Conservation (phyloP, 257 asterid genomes). For the Capsicum pubescens region DNA sequence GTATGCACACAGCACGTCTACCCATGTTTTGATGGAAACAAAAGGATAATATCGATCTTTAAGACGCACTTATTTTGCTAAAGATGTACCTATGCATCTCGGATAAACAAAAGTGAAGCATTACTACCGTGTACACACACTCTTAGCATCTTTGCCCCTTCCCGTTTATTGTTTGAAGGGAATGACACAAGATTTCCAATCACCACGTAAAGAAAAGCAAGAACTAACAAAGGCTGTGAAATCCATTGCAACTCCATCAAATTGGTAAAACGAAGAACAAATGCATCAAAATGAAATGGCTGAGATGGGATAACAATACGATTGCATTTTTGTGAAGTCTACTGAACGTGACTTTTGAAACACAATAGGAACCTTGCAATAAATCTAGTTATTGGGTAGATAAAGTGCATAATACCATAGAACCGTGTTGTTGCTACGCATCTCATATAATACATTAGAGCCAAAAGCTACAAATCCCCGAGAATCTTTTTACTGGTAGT, state of each 20-base stretch:
- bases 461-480: neutral
- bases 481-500: neutral
- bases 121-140: neutral
- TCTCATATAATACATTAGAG: no score
- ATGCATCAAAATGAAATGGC: neutral
- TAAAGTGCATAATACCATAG: neutral
- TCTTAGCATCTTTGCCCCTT: neutral
- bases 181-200: neutral
- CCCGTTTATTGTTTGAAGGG: neutral
- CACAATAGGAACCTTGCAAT: neutral
- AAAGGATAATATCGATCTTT: slow-evolving; percentile 1
- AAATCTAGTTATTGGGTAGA: neutral
- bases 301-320: neutral
- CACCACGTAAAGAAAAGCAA: neutral
- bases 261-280: neutral
- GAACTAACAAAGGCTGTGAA: neutral
- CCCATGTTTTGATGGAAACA: slow-evolving; percentile 4
- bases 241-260: slow-evolving; percentile 6
- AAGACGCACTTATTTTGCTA: neutral
- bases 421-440: no score
- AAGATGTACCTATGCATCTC: no score
- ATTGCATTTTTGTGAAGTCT: neutral
- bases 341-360: neutral
- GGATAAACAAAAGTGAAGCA: no score
- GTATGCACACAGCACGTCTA: neutral